Evolutionary conservation across 73 alveolate species (phyloP), one percentile per base, ranked within the genome.

Genomic region (Blepharisma japonicum): DNA sequence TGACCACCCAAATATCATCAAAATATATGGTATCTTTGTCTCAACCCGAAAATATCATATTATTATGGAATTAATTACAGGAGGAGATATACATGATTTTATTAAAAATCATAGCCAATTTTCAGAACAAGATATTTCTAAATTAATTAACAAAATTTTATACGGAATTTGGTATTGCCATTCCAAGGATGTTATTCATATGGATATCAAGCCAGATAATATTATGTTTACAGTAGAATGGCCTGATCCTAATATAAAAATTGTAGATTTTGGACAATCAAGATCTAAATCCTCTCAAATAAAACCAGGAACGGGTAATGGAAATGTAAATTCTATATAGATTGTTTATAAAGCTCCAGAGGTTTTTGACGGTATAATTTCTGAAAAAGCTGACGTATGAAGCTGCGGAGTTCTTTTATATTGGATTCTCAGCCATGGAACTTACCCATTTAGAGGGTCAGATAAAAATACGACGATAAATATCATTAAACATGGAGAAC

Each of bases 61-160:
- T 20, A 87, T 84, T 67, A 76, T 86, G 86, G 93, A 86, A 68
- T 86, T 66, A 49, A 83, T 82, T 3, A 87, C 68, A 68, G 86
- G 86, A 56, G 93, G 93, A 6, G 81, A 68, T 49, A 50, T 83
- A 27, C 18, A 27, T 61, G 74, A 61, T 25, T 9, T n/a, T 14
- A 61, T 61, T 14, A 1, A 2, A 14, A 39, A 61, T 1, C 0
- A 8, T 14, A 5, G 5, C 18, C 11, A n/a, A 14, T 61, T 61
- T 0, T 20, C 50, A n/a, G 74, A 61, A 61, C 18, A n/a, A n/a
- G 50, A 61, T 14, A 39, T 25, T 14, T 14, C 74, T 20, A n/a
- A n/a, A n/a, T 32, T 0, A 32, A 32, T 32, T 0, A 1, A 32
- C 42, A 32, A 32, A 1, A 32, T 32, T 32, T 32, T 32, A 32